phyloP scores from a whole-genome alignment of 2,329 filamentous ascomycete species.

The Botrytis sinoallii region DNA sequence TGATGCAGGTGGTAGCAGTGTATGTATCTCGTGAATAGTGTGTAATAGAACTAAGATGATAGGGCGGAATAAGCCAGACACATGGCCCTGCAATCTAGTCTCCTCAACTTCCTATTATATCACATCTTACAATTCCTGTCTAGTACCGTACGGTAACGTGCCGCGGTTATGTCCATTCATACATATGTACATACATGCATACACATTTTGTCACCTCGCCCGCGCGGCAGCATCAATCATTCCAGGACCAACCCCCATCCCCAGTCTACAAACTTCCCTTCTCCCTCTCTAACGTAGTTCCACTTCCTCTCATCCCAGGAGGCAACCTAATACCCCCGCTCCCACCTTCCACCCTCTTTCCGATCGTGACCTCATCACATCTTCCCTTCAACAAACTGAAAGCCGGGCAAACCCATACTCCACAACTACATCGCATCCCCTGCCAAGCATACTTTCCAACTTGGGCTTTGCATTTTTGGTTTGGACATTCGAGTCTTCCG shows the following conservation, averaged over 20 bases:
- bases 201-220: too few relatives aligned
- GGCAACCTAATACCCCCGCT: slow-evolving; percentile 52
- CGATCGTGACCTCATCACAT: slow-evolving; percentile 62
- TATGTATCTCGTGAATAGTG: neutral
- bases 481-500: slow-evolving; percentile 81
- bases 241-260: neutral
- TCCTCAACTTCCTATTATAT: neutral
- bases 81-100: neutral
- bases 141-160: neutral
- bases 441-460: slow-evolving; percentile 96
- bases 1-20: neutral
- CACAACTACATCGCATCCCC: slow-evolving; percentile 88
- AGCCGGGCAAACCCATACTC: slow-evolving; percentile 84
- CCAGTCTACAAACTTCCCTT: slow-evolving; percentile 11
- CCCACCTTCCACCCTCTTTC: slow-evolving; percentile 22
- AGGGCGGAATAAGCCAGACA: neutral
- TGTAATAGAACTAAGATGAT: neutral
- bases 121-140: neutral
- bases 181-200: neutral
- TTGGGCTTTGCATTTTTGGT: slow-evolving; percentile 70
- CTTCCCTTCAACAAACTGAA: slow-evolving; percentile 81
- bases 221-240: too few relatives aligned
- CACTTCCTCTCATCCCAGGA: slow-evolving; percentile 44
- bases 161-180: neutral
- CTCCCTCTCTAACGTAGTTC: slow-evolving; percentile 17